Evolutionary conservation across 2,329 filamentous ascomycete genomes (phyloP).

Genomic region (Sporothrix humicola): DNA sequence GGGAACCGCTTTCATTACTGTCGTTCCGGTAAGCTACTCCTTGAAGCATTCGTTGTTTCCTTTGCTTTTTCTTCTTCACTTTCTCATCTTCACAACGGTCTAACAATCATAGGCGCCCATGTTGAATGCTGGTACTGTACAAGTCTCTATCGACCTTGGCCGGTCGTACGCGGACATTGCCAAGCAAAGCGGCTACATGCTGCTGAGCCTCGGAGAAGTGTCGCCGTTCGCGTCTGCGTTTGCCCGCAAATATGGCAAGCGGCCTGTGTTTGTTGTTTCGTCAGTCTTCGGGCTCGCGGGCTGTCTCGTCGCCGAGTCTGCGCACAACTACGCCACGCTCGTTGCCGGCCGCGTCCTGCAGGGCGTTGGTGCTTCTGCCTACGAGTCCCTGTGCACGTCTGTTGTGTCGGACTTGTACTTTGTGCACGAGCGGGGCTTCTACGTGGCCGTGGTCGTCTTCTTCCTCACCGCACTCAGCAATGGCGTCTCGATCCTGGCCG

Average conservation of each 20-base stretch:
- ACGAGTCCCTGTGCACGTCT: slow-evolving; percentile 3
- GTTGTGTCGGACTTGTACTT: not conserved
- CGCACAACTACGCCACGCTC: not conserved
- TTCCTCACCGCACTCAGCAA: not conserved
- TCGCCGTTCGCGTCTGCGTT: not conserved
- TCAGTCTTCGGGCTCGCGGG: not conserved
- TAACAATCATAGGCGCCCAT: not conserved
- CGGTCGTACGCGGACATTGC: not conserved
- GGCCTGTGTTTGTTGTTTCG: not conserved
- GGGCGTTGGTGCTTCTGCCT: not conserved
- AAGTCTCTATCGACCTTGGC: not conserved
- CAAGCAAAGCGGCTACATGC: not conserved
- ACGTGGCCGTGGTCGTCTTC: not conserved
- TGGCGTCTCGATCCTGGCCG: not conserved
- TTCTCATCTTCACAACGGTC: not conserved
- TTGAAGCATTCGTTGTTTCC: too few relatives aligned
- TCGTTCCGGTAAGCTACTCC: not conserved
- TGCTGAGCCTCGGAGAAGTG: not conserved
- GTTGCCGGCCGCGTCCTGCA: not conserved
- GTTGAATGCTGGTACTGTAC: not conserved
- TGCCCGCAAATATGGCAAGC: not conserved
- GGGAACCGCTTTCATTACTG: not conserved
- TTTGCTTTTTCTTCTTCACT: too few relatives aligned
- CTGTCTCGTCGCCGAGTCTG: not conserved
- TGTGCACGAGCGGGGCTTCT: not conserved